A percentile compares a stretch with the other conserved stretches of the same genome.
Conservation (phyloP, 1,139 yeast species). For the Kodamaea suecica region DNA sequence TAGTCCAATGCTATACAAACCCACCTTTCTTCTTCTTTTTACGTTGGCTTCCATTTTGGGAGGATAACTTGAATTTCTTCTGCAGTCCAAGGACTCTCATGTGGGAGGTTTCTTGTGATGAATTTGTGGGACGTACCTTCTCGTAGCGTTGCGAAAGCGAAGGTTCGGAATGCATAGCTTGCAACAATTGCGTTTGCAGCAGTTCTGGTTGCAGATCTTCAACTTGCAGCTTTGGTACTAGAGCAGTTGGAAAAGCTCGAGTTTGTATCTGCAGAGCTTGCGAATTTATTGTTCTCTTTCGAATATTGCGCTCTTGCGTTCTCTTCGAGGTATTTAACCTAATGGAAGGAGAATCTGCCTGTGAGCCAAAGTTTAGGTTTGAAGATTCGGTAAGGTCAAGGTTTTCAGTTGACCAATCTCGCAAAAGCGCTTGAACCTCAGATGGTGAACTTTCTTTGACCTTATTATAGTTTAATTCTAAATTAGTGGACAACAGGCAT, state of each 20-base stretch:
- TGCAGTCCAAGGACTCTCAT: conserved; percentile 7
- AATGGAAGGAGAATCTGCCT: conserved; percentile 19
- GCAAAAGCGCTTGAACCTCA: conserved; percentile 22
- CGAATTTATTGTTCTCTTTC: background rate
- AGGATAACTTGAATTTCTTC: conserved; percentile 6
- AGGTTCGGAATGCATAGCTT: too few species aligned
- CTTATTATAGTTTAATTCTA: conserved; percentile 12
- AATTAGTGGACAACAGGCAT: conserved; percentile 9
- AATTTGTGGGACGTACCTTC: too few species aligned
- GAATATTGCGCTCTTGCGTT: background rate
- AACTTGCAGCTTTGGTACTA: background rate
- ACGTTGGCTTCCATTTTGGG: conserved; percentile 14
- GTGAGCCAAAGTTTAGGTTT: background rate
- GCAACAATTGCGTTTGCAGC: too few species aligned
- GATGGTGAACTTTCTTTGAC: conserved; percentile 16
- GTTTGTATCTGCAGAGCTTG: background rate
- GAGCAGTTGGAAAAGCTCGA: too few species aligned
- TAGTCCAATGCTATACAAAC: conserved; percentile 17
- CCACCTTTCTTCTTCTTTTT: conserved; percentile 30
- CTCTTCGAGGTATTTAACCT: conserved; percentile 14
- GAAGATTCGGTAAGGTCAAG: conserved; percentile 11
- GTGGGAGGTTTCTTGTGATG: background rate
- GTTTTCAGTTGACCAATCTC: conserved; percentile 25
- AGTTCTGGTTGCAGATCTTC: background rate
- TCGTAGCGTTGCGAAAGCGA: too few species aligned